A percentile compares a stretch with the other conserved stretches of the same genome.
These are phyloP conservation scores for Gynochthodes officinalis DNA, from an alignment of 257 asterid genomes.

Conservation along the genomic window DNA sequence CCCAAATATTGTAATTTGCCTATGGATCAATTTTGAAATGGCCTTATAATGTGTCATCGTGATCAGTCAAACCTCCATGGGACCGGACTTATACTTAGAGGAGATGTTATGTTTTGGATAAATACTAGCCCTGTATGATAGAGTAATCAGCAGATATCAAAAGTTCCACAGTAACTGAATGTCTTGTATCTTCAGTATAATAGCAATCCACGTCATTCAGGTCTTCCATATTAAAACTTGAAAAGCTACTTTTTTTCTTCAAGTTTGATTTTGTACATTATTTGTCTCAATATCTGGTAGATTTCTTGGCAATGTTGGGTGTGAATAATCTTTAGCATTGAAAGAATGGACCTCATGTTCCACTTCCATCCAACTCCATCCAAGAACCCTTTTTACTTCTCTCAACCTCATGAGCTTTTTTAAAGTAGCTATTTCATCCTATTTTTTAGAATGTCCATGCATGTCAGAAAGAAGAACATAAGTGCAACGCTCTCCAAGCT, in stretches of 20 bases:
- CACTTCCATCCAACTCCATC: conserved; percentile 92
- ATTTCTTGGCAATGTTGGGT: conserved; percentile 46
- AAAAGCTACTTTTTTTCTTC: conserved; percentile 20
- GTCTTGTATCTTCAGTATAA: neutral
- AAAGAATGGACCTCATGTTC: conserved; percentile 59
- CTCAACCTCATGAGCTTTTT: conserved; percentile 69
- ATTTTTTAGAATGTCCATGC: conserved; percentile 64
- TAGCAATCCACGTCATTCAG: conserved; percentile 21
- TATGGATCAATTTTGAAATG: neutral
- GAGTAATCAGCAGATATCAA: neutral
- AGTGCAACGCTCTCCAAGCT: conserved; percentile 80
- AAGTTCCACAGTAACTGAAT: neutral
- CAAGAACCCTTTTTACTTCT: conserved; percentile 73
- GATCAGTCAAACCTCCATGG: neutral
- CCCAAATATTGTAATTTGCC: neutral
- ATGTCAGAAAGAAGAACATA: conserved; percentile 74
- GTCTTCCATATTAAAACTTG: conserved; percentile 17
- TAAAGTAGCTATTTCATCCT: conserved; percentile 72
- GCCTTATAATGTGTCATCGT: neutral
- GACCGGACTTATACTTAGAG: neutral
- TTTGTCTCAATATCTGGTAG: conserved; percentile 37
- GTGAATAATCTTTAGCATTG: conserved; percentile 69
- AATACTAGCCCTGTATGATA: neutral
- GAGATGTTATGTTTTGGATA: neutral
- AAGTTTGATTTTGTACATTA: conserved; percentile 41